These are phyloP conservation scores for Penicillium sp. DNA, from an alignment of 2,329 filamentous ascomycete genomes.

Conservation along the genomic window DNA sequence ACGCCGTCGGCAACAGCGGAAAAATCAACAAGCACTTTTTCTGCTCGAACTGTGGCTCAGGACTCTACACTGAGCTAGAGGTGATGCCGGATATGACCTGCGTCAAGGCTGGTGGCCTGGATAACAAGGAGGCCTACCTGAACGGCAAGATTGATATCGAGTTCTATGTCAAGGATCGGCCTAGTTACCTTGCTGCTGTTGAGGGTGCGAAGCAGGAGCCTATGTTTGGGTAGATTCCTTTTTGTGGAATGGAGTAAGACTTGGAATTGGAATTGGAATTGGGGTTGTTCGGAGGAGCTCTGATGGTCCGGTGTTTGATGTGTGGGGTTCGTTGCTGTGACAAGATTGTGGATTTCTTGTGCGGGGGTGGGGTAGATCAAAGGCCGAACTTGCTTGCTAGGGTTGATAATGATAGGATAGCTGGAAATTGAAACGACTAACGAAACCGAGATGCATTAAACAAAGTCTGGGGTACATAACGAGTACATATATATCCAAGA, in stretches of 20 bases:
- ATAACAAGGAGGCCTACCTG: slow-evolving; percentile 49
- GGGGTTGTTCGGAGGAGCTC: background rate
- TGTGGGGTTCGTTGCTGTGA: background rate
- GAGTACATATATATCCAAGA: too few species aligned
- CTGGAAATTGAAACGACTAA: background rate
- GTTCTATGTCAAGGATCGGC: slow-evolving; percentile 54
- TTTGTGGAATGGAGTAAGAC: background rate
- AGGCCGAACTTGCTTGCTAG: background rate
- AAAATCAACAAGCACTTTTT: slow-evolving; percentile 59
- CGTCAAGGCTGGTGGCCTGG: slow-evolving; percentile 55
- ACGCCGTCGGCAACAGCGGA: slow-evolving; percentile 50
- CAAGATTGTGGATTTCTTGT: background rate
- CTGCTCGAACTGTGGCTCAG: slow-evolving; percentile 53
- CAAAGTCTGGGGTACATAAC: too few species aligned
- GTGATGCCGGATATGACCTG: slow-evolving; percentile 52
- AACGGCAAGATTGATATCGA: slow-evolving; percentile 50
- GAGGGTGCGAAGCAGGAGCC: slow-evolving; percentile 52
- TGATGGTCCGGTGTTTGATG: background rate
- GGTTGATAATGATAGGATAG: background rate
- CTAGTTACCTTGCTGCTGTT: slow-evolving; percentile 44
- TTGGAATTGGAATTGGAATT: too few species aligned
- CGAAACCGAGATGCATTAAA: too few species aligned
- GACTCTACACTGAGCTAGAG: slow-evolving; percentile 54
- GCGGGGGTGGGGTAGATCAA: background rate
- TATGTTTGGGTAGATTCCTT: slow-evolving; percentile 17